phyloP scores from a whole-genome alignment of 805 yeast genomes.

The Saccharomycopsis babjevae region DNA sequence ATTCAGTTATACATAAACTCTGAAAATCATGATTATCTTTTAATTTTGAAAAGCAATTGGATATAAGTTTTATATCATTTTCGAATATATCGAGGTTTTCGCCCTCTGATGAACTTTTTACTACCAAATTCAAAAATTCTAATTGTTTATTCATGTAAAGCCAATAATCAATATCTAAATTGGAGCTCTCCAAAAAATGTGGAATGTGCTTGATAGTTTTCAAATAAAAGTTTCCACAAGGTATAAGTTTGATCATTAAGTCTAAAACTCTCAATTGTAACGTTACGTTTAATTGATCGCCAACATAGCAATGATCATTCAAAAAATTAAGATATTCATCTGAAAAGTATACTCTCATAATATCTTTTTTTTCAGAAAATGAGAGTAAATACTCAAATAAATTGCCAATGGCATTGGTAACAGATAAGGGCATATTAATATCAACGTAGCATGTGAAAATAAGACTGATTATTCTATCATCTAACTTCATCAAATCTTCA shows the following conservation, averaged over 20 bases:
- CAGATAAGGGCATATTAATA: not conserved
- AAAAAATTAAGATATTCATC: not conserved
- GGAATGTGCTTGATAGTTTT: not conserved
- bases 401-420: conserved; percentile 2
- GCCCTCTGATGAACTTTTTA: not conserved
- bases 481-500: not conserved
- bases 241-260: not conserved
- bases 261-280: not conserved
- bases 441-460: not conserved
- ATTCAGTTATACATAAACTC: not conserved
- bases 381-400: conserved; percentile 6
- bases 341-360: not conserved
- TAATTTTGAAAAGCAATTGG: not conserved
- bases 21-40: not conserved
- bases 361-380: not conserved
- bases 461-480: not conserved
- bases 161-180: not conserved
- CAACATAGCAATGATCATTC: not conserved
- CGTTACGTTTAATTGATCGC: not conserved
- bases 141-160: not conserved
- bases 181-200: not conserved
- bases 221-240: not conserved
- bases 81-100: not conserved
- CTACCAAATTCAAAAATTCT: not conserved
- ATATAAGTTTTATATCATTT: not conserved